Evolutionary conservation across 2,329 filamentous ascomycete species (phyloP).

Genomic region (Immersiporthe knoxdaviesiana): DNA sequence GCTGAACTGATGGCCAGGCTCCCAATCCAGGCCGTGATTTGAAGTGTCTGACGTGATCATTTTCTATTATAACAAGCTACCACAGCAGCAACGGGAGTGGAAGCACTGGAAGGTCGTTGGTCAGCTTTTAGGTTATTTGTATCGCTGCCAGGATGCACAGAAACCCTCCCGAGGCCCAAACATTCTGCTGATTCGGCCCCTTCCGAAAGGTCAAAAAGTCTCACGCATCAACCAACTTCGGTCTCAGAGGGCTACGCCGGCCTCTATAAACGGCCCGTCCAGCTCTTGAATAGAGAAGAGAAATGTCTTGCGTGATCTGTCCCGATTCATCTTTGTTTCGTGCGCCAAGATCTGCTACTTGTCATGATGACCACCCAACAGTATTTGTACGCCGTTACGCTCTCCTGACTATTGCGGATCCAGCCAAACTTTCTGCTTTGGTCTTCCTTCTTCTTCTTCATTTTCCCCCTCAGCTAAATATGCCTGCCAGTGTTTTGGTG

Average conservation of each 20-base stretch:
- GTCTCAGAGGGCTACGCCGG: background rate
- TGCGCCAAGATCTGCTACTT: background rate
- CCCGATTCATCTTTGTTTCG: background rate
- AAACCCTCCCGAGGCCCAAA: too few relatives aligned
- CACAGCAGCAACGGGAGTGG: too few relatives aligned
- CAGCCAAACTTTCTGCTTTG: too few relatives aligned
- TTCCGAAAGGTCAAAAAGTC: background rate
- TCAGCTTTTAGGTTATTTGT: constrained; percentile 1
- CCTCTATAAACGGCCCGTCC: background rate
- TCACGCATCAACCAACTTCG: background rate
- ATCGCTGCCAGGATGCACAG: too few relatives aligned
- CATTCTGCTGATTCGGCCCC: background rate
- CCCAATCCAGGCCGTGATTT: background rate
- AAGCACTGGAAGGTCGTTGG: background rate
- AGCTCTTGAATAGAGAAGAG: background rate
- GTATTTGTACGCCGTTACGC: background rate
- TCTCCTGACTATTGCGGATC: background rate
- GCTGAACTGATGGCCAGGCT: background rate
- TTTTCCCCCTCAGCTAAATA: background rate
- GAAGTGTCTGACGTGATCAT: background rate
- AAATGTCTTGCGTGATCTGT: background rate
- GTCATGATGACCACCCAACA: background rate
- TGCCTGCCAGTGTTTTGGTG: background rate
- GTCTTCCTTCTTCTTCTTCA: too few relatives aligned
- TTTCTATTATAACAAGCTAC: background rate